Evolutionary conservation across 257 asterid genomes (phyloP).

Genomic region (Solanum clarkiae): DNA sequence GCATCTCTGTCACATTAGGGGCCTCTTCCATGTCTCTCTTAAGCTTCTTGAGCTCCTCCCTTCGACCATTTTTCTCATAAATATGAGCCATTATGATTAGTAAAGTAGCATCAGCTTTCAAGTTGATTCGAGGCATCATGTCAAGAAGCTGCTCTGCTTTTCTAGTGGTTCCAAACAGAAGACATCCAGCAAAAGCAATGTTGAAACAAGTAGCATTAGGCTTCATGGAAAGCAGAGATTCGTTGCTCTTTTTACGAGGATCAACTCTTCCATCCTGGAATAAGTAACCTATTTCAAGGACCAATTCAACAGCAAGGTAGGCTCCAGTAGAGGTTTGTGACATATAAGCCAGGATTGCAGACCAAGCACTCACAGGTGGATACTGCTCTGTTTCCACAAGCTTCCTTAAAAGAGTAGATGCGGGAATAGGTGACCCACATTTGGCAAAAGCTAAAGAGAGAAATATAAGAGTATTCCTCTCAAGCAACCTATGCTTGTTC

Average conservation of each 20-base stretch:
- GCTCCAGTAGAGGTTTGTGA: conserved; percentile 53
- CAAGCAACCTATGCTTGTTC: conserved; percentile 49
- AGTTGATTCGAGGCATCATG: conserved; percentile 73
- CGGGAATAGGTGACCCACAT: conserved; percentile 49
- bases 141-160: conserved; percentile 95
- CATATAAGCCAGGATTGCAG: conserved; percentile 65
- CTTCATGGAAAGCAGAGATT: conserved; percentile 24
- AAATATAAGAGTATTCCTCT: conserved; percentile 50
- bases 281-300: conserved; percentile 79
- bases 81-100: conserved; percentile 71
- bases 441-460: conserved; percentile 68
- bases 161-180: conserved; percentile 62
- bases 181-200: conserved; percentile 73
- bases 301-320: conserved; percentile 70
- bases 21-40: conserved; percentile 72
- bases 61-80: conserved; percentile 74
- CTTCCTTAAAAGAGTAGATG: conserved; percentile 75
- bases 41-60: conserved; percentile 73
- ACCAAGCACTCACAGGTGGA: conserved; percentile 82
- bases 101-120: conserved; percentile 57
- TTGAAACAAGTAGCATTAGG: conserved; percentile 36
- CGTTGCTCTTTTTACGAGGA: conserved; percentile 39
- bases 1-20: conserved; percentile 39
- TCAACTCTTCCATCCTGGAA: conserved; percentile 83
- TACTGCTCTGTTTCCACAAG: conserved; percentile 58